Percentiles rank a stretch among this genome's conserved stretches.
phyloP scores from a whole-genome alignment of 2,329 filamentous ascomycete genomes.

The Cytospora schulzeri region DNA sequence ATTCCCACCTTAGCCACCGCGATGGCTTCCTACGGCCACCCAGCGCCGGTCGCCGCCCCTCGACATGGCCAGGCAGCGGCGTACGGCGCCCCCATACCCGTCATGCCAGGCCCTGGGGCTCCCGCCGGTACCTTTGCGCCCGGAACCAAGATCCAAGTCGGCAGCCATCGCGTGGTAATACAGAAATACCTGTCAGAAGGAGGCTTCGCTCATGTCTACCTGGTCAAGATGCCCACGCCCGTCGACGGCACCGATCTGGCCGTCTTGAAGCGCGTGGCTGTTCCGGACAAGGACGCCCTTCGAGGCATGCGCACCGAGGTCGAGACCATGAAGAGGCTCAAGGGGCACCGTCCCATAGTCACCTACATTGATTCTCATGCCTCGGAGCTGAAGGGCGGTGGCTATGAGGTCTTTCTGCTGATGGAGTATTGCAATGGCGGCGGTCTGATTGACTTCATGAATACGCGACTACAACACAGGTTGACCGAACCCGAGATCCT shows the following conservation, averaged over 20 bases:
- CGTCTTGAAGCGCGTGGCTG: slow-evolving; percentile 91
- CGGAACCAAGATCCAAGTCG: slow-evolving; percentile 96
- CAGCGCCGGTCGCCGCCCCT: slow-evolving; percentile 40
- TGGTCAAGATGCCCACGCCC: slow-evolving; percentile 81
- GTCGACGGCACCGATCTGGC: slow-evolving; percentile 78
- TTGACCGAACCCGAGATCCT: slow-evolving; percentile 97
- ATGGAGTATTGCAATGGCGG: slow-evolving; percentile 98
- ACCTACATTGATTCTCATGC: slow-evolving; percentile 99
- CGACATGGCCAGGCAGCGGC: slow-evolving; percentile 47
- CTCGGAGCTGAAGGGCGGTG: slow-evolving; percentile 86
- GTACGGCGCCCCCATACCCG: slow-evolving; percentile 46
- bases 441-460: slow-evolving; percentile 99
- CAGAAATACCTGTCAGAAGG: slow-evolving; percentile 98
- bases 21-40: slow-evolving; percentile 47
- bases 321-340: slow-evolving; percentile 99
- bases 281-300: slow-evolving; percentile 92
- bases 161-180: slow-evolving; percentile 87
- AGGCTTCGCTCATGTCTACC: slow-evolving; percentile 97
- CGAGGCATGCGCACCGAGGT: slow-evolving; percentile 98
- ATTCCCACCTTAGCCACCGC: slow-evolving; percentile 24
- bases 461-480: slow-evolving; percentile 92
- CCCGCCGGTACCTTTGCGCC: slow-evolving; percentile 88
- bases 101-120: slow-evolving; percentile 43
- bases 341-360: slow-evolving; percentile 94
- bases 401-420: slow-evolving; percentile 95